Base-by-base conservation (phyloP, 257 asterid genomes). In the Cinchona pubescens region DNA sequence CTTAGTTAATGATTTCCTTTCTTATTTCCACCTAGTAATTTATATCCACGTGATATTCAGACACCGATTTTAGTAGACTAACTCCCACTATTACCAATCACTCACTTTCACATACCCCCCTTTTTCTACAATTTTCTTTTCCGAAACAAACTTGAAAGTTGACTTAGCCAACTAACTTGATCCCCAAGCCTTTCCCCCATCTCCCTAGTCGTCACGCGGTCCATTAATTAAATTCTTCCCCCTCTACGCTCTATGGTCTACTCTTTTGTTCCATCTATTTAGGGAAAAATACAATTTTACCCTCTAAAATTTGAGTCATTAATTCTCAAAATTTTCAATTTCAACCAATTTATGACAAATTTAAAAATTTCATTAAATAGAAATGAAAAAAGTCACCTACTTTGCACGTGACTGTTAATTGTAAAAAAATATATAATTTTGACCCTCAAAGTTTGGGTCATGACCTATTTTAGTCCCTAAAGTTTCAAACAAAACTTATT, bases 161-260 rank as follows among this genome's bases (percentile, higher is more conserved):
- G 88, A 79, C 84, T 76, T 76, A 14, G 80, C 82, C 78, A 78
- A 78, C 79, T 18, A 79, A 76, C 83, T 83, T 83, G 77, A 40
- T 69, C 80, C 69, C 34, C 56, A 49, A 49, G 56, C 56, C 58
- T 16, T 3, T 49, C 7, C 7, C 42, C 65, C 48, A 78, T 69
- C 61, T 58, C 74, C 45, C 29, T 74, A n/a, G 72, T 75, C 74
- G 59, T 73, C 79, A 71, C 83, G 69, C 56, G 46, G 43, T 51
- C 73, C 67, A 37, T 25, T 72, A n/a, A 72, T 55, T 56, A 38
- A 56, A 71, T 37, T 45, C 25, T 56, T n/a, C 40, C 19, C 67
- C 27, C 34, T 21, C 6, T 53, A 8, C 25, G 2, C 4, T 51
- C 42, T 53, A 55, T 38, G 25, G 76, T 56, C 76, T 64, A n/a